A percentile compares a stretch with the other conserved stretches of the same genome.
phyloP scores from a whole-genome alignment of 2,329 filamentous ascomycete genomes.

The Clonostachys solani region DNA sequence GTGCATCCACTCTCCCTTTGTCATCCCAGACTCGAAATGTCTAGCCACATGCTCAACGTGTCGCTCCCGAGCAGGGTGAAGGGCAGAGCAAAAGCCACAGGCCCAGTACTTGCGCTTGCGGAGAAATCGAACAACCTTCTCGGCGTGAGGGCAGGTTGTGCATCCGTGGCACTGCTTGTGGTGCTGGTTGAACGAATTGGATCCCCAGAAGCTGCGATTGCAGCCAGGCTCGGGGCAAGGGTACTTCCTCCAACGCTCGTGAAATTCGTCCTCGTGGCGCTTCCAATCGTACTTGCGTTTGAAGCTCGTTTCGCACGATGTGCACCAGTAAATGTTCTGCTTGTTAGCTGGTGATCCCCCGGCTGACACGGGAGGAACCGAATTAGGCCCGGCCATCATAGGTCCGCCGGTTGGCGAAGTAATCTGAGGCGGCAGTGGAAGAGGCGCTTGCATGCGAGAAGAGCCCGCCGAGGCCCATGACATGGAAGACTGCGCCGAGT shows the following conservation, averaged over 20 bases:
- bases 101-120: slow-evolving; percentile 64
- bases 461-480: slow-evolving; percentile 9
- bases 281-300: slow-evolving; percentile 68
- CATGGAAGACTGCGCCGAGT: slow-evolving; percentile 30
- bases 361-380: slow-evolving; percentile 10
- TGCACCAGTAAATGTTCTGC: slow-evolving; percentile 51
- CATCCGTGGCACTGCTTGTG: slow-evolving; percentile 63
- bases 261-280: slow-evolving; percentile 65
- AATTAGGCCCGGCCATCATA: slow-evolving; percentile 20
- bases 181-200: slow-evolving; percentile 65
- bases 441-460: slow-evolving; percentile 26
- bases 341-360: slow-evolving; percentile 19
- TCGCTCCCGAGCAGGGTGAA: slow-evolving; percentile 60
- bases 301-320: slow-evolving; percentile 59
- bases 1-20: slow-evolving; percentile 64
- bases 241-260: slow-evolving; percentile 65
- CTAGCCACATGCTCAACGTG: slow-evolving; percentile 64
- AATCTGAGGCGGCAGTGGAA: slow-evolving; percentile 26
- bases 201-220: slow-evolving; percentile 64
- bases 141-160: slow-evolving; percentile 61
- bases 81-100: slow-evolving; percentile 62
- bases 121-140: slow-evolving; percentile 58
- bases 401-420: slow-evolving; percentile 15
- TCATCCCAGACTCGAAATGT: slow-evolving; percentile 62
- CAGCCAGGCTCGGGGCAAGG: slow-evolving; percentile 59